These are phyloP conservation scores for Fomitopsis betulina DNA, from an alignment of 1,284 basidiomycete species.

Conservation along the genomic window DNA sequence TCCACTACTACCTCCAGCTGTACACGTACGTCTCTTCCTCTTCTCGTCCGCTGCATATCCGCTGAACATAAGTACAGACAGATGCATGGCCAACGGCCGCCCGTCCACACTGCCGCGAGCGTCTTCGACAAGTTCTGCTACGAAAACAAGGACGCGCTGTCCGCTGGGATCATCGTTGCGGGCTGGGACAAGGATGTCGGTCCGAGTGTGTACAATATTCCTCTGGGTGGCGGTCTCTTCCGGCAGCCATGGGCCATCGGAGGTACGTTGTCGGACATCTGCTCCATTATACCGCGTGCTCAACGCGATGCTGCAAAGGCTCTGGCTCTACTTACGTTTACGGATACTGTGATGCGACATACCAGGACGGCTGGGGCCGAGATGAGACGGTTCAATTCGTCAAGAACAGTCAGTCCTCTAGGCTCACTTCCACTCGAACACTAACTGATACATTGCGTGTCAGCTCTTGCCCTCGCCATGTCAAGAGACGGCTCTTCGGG, in stretches of 20 bases:
- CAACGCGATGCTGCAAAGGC: constrained; percentile 40
- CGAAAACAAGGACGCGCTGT: constrained; percentile 86
- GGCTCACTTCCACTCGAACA: constrained; percentile 5
- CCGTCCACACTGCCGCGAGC: constrained; percentile 81
- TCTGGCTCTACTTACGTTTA: constrained; percentile 98
- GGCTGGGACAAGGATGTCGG: constrained; percentile 95
- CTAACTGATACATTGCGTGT: not conserved
- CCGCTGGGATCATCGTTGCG: constrained; percentile 96
- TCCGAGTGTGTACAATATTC: constrained; percentile 96
- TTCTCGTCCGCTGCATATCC: not conserved
- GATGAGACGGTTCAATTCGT: constrained; percentile 95
- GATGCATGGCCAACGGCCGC: constrained; percentile 60
- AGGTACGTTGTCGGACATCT: constrained; percentile 45
- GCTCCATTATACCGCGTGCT: constrained; percentile 4
- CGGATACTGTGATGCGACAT: constrained; percentile 99
- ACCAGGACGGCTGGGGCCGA: constrained; percentile 86
- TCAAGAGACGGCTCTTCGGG: constrained; percentile 97
- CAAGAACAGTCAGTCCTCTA: constrained; percentile 77
- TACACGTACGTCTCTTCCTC: constrained; percentile 39
- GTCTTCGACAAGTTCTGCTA: constrained; percentile 92
- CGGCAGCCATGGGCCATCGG: constrained; percentile 96
- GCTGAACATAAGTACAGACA: constrained; percentile 45
- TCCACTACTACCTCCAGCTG: constrained; percentile 86
- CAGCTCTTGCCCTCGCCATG: constrained; percentile 95
- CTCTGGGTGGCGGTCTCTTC: constrained; percentile 91